Evolutionary conservation across 2,329 filamentous ascomycete genomes (phyloP), one percentile per base, ranked within the genome.

Genomic region (Pleoardoris graminearum): DNA sequence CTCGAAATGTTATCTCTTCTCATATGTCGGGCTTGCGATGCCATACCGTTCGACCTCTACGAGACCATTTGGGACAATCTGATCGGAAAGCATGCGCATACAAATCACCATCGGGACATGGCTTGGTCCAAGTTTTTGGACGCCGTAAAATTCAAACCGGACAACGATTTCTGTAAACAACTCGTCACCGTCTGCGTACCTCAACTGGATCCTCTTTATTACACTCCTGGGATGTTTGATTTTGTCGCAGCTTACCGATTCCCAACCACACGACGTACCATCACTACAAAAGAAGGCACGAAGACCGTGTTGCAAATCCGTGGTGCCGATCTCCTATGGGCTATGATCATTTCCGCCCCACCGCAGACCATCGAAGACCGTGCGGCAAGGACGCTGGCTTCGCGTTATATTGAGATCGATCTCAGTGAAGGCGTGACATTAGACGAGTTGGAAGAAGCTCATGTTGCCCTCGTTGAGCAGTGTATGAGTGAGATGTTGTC

Each of bases 241-340:
- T 88, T 90, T 61, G 79, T 89, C 17, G 77, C 80, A 35, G 78
- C 79, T 16, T 67, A 68, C 48, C 60, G 53, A 12, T 70, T 68
- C 12, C 61, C 63, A 7, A 55, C 59, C 2, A 60, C 54, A 2
- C 51, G 62, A 21, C 50, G 56, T 22, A 48, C 45, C 7, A 35
- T 67, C 11, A 62, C 62, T 1, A 53, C 60, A 6, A 52, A 61
- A 16, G 60, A 59, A 35, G 60, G 65, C 3, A 58, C 58, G 8
- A 56, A 58, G 10, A 54, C 46, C 14, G 74, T 78, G 10, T 67
- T 83, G 23, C 76, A 81, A 59, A 81, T 77, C 55, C 82, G 79
- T 3, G 79, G 79, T 6, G 77, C 79, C 57, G 88, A 94, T 61
- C 82, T 91, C 51, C 77, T 96, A n/a, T 96, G 92, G 92, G 84